These are phyloP conservation scores for Colletotrichum aenigma DNA, from an alignment of 2,329 filamentous ascomycete species.

Conservation along the genomic window DNA sequence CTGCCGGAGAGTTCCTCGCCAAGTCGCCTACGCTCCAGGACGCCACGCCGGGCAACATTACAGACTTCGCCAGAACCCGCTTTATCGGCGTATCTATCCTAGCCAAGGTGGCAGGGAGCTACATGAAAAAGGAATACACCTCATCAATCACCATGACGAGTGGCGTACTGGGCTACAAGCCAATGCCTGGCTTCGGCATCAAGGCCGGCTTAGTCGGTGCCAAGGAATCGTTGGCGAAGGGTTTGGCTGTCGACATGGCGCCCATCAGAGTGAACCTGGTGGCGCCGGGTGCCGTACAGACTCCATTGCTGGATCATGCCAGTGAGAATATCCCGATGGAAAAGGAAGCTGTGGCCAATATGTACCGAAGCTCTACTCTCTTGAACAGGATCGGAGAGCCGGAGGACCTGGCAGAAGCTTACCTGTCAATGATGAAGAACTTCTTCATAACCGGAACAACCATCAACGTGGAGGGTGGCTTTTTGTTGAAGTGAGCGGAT, in stretches of 20 bases:
- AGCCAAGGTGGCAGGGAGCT: conserved; percentile 51
- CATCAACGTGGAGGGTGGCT: conserved; percentile 3
- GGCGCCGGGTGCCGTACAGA: conserved; percentile 57
- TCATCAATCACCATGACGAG: conserved; percentile 62
- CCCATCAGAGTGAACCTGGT: conserved; percentile 69
- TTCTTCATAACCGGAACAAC: conserved; percentile 37
- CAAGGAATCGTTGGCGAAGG: conserved; percentile 55
- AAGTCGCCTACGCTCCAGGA: neutral
- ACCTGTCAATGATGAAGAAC: conserved; percentile 47
- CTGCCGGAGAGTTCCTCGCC: neutral
- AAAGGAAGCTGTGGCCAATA: neutral
- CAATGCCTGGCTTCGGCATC: conserved; percentile 55
- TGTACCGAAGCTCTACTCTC: neutral
- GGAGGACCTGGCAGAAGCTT: conserved; percentile 46
- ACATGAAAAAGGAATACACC: conserved; percentile 42
- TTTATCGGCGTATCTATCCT: conserved; percentile 48
- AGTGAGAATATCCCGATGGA: neutral
- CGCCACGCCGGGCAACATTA: neutral
- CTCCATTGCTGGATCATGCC: conserved; percentile 37
- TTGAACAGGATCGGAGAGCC: conserved; percentile 19
- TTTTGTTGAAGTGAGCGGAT: neutral
- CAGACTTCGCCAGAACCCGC: conserved; percentile 42
- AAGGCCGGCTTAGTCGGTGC: conserved; percentile 53
- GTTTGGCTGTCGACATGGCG: conserved; percentile 65
- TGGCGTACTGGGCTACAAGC: conserved; percentile 55